Percentiles rank a stretch among this genome's conserved stretches.
Evolutionary conservation across 192 early-diverging fungal genomes (phyloP).

Genomic region (Piromyces sp.): DNA sequence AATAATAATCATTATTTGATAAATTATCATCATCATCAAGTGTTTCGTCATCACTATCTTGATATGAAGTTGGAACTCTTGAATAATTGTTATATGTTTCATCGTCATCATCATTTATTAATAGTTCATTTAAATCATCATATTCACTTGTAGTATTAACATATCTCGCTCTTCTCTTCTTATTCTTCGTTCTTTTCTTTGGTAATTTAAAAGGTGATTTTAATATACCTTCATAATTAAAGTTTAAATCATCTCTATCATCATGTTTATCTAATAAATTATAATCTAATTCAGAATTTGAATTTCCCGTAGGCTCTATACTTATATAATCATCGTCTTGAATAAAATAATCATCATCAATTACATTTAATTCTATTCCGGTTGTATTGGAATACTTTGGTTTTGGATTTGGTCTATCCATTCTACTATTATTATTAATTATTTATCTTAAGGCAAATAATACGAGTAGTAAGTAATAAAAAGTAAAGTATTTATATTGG

Average conservation of each 20-base stretch:
- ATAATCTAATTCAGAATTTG: background rate
- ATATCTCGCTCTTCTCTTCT: background rate
- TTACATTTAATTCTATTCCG: background rate
- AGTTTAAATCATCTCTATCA: background rate
- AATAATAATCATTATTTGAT: background rate
- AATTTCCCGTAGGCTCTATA: background rate
- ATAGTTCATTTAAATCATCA: background rate
- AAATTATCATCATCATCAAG: background rate
- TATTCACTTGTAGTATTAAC: background rate
- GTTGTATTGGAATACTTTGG: background rate
- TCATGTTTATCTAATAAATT: background rate
- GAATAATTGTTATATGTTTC: background rate
- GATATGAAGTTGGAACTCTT: background rate
- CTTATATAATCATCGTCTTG: background rate
- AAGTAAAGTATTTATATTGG: no score
- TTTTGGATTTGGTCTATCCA: background rate
- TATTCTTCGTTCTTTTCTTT: background rate
- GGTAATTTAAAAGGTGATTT: background rate
- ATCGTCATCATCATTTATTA: background rate
- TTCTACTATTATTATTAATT: no score
- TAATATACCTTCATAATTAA: background rate
- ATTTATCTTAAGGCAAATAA: no score
- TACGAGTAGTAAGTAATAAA: no score
- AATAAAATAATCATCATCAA: background rate
- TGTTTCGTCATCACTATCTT: background rate